Percentiles rank a stretch among this genome's conserved stretches.
phyloP scores from a whole-genome alignment of 108 stramenopile species.

The Fragilaria crotonensis region DNA sequence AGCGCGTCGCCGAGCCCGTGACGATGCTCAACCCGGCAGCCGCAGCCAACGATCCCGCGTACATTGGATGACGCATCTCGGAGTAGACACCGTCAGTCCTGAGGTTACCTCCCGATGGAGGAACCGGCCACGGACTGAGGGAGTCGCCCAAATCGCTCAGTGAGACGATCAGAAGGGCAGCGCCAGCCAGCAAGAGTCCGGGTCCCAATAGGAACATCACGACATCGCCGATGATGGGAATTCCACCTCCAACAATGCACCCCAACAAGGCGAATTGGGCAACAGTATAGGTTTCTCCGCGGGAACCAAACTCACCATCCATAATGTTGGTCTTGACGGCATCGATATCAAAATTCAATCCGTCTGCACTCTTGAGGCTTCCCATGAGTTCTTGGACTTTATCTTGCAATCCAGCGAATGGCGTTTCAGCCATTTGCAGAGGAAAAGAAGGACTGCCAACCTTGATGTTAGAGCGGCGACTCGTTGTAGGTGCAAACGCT shows the following conservation, averaged over 20 bases:
- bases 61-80: slow-evolving; percentile 67
- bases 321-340: too few relatives aligned
- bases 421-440: too few relatives aligned
- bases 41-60: slow-evolving; percentile 40
- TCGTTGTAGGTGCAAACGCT: too few relatives aligned
- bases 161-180: slow-evolving; percentile 13
- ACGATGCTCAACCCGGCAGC: slow-evolving; percentile 35
- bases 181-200: slow-evolving; percentile 22
- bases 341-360: too few relatives aligned
- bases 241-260: slow-evolving; percentile 34
- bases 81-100: slow-evolving; percentile 38
- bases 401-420: too few relatives aligned
- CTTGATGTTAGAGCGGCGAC: too few relatives aligned
- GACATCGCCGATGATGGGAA: slow-evolving; percentile 38
- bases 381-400: too few relatives aligned
- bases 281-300: slow-evolving; percentile 48
- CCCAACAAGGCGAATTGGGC: slow-evolving; percentile 39
- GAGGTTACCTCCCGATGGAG: slow-evolving; percentile 22
- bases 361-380: too few relatives aligned
- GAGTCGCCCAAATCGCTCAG: slow-evolving; percentile 34
- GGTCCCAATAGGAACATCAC: slow-evolving; percentile 37
- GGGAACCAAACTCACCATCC: slow-evolving; percentile 35
- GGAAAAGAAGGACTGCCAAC: too few relatives aligned
- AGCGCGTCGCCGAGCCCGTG: slow-evolving; percentile 30
- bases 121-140: slow-evolving; percentile 42